These are phyloP conservation scores for Fusarium goolgardi DNA, from an alignment of 2,329 filamentous ascomycete species.

Conservation along the genomic window DNA sequence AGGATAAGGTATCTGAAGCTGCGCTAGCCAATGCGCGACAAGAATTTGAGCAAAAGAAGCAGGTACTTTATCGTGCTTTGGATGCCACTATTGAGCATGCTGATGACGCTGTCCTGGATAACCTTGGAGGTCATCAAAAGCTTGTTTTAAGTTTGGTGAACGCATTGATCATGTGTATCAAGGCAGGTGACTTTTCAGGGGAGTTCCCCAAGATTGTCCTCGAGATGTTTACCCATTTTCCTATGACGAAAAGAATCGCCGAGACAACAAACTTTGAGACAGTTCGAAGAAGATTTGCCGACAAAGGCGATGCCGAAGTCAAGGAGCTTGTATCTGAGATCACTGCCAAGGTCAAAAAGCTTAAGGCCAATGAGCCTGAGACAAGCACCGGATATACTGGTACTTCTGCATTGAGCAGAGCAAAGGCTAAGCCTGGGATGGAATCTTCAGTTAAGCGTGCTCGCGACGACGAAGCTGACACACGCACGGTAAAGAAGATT, in stretches of 20 bases:
- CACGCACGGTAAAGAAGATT: conserved; percentile 57
- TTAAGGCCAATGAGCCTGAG: conserved; percentile 52
- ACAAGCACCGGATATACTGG: conserved; percentile 54
- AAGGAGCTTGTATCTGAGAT: conserved; percentile 71
- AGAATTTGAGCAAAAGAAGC: conserved; percentile 58
- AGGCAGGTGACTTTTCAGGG: conserved; percentile 63
- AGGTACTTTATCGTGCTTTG: conserved; percentile 63
- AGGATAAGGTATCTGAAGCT: conserved; percentile 55
- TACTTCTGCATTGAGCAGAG: conserved; percentile 55
- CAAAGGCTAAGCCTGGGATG: conserved; percentile 51
- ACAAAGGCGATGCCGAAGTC: conserved; percentile 72
- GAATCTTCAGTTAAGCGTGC: conserved; percentile 52
- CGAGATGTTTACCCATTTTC: conserved; percentile 70
- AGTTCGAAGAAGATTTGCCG: conserved; percentile 71
- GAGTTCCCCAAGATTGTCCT: conserved; percentile 67
- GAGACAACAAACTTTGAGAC: conserved; percentile 74
- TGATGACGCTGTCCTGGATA: conserved; percentile 66
- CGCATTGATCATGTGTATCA: conserved; percentile 65
- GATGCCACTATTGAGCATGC: conserved; percentile 66
- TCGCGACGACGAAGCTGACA: conserved; percentile 56
- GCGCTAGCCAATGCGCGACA: conserved; percentile 55
- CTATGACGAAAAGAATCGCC: conserved; percentile 70
- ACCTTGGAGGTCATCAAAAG: conserved; percentile 68
- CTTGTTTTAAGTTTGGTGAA: conserved; percentile 66
- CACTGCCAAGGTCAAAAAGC: conserved; percentile 59